Evolutionary conservation across 202 grass and related monocot species (phyloP), one percentile per base, ranked within the genome.

Genomic region (Carex arenaria): DNA sequence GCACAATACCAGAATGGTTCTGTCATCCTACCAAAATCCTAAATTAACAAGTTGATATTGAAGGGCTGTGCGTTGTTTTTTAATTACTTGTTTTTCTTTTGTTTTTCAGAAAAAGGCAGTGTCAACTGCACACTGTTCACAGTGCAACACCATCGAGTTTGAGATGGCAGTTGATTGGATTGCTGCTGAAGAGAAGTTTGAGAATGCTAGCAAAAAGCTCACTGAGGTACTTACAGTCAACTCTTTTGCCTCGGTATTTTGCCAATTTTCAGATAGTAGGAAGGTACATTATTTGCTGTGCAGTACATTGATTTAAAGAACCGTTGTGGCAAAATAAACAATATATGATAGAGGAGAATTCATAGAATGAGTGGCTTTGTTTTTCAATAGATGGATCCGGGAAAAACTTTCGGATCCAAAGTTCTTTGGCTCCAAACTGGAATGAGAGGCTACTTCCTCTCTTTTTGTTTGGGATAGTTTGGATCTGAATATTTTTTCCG

Each of bases 101-200:
- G 71, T 84, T 85, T 63, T 87, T 70, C 84, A 96, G 96, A 92
- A 88, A 80, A 94, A 89, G 82, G 93, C 96, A 51, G 88, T 94
- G 74, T 94, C 90, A 3, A 99, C 96, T 51, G 90, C 96, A 52
- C 96, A 99, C 77, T 99, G 96, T 87, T 99, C 96, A 83, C 96
- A 96, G 73, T 89, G 85, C 52, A 99, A 96, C 68, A 99, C 96
- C 57, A 85, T 99, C 14, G 96, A 96, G 79, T 96, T 90, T 84
- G 96, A 99, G 54, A 71, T 99, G 88, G 89, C 96, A 15, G 61
- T 99, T 32, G 93, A 99, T 3, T 99, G 96, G 93, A 86, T 90
- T 84, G 80, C 90, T 84, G 17, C 80, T 74, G 86, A 84, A 87
- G 86, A 82, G 87, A 88, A 64, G 23, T 69, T 67, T 82, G 64